Base-by-base conservation (phyloP, 139 green algal genomes). In the Chlorella ohadii region DNA sequence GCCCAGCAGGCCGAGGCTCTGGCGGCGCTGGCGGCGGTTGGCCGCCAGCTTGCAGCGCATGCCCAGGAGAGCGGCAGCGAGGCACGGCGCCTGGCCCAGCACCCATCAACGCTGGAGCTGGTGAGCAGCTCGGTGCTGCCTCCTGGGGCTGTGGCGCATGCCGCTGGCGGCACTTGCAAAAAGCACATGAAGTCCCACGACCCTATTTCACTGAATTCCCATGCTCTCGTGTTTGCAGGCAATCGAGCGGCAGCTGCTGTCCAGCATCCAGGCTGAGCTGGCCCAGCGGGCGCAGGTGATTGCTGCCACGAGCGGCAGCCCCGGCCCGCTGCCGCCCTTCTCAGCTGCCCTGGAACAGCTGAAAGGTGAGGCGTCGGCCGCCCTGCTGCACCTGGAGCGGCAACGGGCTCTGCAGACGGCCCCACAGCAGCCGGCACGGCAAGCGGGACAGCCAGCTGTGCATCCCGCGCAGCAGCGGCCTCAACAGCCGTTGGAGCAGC, bases 171-270 rank as follows among this genome's bases (percentile, higher is more conserved):
- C n/a, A n/a, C n/a, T n/a, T n/a, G n/a, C n/a, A n/a, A n/a, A n/a
- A n/a, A n/a, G n/a, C n/a, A n/a, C n/a, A n/a, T n/a, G n/a, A n/a
- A n/a, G n/a, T n/a, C n/a, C n/a, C n/a, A n/a, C n/a, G n/a, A n/a
- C n/a, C n/a, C n/a, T n/a, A n/a, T n/a, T n/a, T n/a, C n/a, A n/a
- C n/a, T n/a, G n/a, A n/a, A n/a, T n/a, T n/a, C n/a, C n/a, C n/a
- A n/a, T n/a, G n/a, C n/a, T n/a, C n/a, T n/a, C n/a, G n/a, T n/a
- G n/a, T n/a, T 23, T 64, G 33, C 76, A 82, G 76, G 67, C 82
- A 1, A n/a, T 86, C n/a, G 82, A 86, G 67, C 66, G 67, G 41
- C 67, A 86, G 74, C 74, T 80, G 25, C 73, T 86, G 41, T 39
- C 31, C 6, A 33, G 27, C 33, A 59, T 86, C 3, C 82, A 86